Base-by-base conservation (phyloP, 129 eudicot species). In the Flaveria bidentis region DNA sequence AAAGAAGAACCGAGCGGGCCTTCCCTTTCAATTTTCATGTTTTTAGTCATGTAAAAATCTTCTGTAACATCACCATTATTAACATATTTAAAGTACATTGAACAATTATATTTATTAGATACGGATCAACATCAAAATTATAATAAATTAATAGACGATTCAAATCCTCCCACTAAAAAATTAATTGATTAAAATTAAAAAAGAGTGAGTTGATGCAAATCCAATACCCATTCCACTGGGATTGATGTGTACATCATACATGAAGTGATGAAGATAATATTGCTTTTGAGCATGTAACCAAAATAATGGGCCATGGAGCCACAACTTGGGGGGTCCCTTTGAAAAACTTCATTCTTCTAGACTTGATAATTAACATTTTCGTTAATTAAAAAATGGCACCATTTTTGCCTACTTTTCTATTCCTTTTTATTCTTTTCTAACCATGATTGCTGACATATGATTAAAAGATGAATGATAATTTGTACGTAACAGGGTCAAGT, bases 161-260 rank as follows among this genome's bases (percentile, higher is more conserved):
- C 28, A 18, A 22, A 33, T 33, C 36, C 10, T 36, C 25, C 25
- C 74, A 36, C 45, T 2, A 16, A 12, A 45, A 25, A 28, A 33
- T 0, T 4, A 25, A 16, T 61, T 9, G 49, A 62, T 44, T 61
- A 63, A 30, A 16, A 16, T 10, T 4, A 3, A 75, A 16, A 33
- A 17, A 18, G 30, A 10, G 57, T 17, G 45, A 69, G 81, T 68
- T 75, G 50, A 77, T 77, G 81, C 60, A 77, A 77, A 60, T 68
- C 75, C 69, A 77, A 42, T 41, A 26, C 36, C 74, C 68, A 76
- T 76, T 41, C 81, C 81, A 76, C 81, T 76, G 53, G 74, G 25
- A 26, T 74, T 66, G 46, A 53, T 39, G 18, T 67, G 28, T 42
- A 51, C 53, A 53, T 33, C 39, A 33, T 33, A 33, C 39, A 33